Base-by-base conservation (phyloP, 2,329 filamentous ascomycete species). In the Aureobasidium pullulans region DNA sequence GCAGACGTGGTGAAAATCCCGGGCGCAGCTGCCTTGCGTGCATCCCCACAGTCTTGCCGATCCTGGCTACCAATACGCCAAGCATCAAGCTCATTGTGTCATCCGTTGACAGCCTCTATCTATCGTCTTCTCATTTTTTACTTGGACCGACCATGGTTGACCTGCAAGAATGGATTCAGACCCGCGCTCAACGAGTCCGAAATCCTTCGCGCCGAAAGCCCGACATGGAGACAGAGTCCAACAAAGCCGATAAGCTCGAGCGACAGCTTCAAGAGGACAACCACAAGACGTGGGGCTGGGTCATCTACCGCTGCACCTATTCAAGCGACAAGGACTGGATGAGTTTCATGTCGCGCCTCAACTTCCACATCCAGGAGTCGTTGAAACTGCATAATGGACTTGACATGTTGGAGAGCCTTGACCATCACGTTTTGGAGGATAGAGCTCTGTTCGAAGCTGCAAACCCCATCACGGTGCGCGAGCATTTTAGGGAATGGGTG, bases 221-320 rank as follows among this genome's bases (percentile, higher is more conserved):
- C 23, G 23, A 23, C 23, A 23, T 23, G 23, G 23, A 11, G 36
- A 39, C 43, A 19, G 9, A 39, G 1, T 19, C 5, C 36, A 56
- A 56, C 52, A 13, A 34, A 11, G 60, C 56, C 40, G 64, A 64
- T 49, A 60, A 58, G 28, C 57, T 63, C 36, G 60, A 65, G 47
- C 39, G 62, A 7, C 50, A 61, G 29, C 42, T 65, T 2, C 60
- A 63, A 60, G 43, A 47, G 23, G 63, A 64, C 29, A 59, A 43
- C 16, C 60, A 64, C 42, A 44, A 60, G 19, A 62, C 53, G 34
- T 66, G 62, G 63, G 63, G 62, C 36, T 65, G 48, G 47, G 60
- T 63, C 19, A 62, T 65, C 44, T 64, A 66, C 39, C 60, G 64
- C 31, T 62, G 61, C 16, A 63, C 53, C 7, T 66, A 65, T 53